A percentile compares a stretch with the other conserved stretches of the same genome.
phyloP scores from a whole-genome alignment of 352 stramenopile species.

The Phytopythium boreale region DNA sequence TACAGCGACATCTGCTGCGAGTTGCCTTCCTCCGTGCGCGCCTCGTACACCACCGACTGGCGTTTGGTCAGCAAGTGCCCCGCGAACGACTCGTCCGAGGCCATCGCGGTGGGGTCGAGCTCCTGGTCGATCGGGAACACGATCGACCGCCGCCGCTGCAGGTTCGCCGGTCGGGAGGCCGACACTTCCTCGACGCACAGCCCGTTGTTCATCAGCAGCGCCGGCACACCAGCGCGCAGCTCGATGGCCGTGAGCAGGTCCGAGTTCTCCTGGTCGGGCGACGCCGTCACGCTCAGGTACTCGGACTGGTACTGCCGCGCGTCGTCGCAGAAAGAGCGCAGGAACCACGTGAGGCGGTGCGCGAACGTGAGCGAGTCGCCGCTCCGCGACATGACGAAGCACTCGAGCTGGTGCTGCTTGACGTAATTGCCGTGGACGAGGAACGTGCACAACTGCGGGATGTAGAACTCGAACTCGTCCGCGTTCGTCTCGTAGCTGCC shows the following conservation, averaged over 20 bases:
- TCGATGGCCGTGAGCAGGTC: conserved; percentile 67
- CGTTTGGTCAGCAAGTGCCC: conserved; percentile 48
- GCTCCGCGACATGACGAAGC: conserved; percentile 83
- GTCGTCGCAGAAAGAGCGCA: conserved; percentile 82
- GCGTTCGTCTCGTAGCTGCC: conserved; percentile 59
- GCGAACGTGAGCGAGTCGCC: conserved; percentile 81
- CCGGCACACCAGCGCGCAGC: conserved; percentile 57
- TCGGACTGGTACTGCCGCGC: conserved; percentile 66
- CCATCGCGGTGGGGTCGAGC: conserved; percentile 23
- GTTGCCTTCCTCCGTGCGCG: conserved; percentile 55
- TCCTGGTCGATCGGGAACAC: conserved; percentile 61
- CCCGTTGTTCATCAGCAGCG: conserved; percentile 72
- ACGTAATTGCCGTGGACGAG: conserved; percentile 80
- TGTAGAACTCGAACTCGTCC: conserved; percentile 86
- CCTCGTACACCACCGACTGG: conserved; percentile 51
- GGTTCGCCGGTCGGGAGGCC: conserved; percentile 35
- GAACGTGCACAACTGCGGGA: conserved; percentile 87
- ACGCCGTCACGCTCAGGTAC: conserved; percentile 64
- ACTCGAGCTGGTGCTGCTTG: conserved; percentile 82
- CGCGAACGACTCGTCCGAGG: conserved; percentile 57
- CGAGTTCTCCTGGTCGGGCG: conserved; percentile 55
- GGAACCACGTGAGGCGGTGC: conserved; percentile 83
- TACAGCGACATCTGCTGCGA: conserved; percentile 60
- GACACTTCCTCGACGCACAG: conserved; percentile 69
- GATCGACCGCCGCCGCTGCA: conserved; percentile 48